These are phyloP conservation scores for Trametes versicolor DNA, from an alignment of 1,284 basidiomycete species.

Conservation along the genomic window DNA sequence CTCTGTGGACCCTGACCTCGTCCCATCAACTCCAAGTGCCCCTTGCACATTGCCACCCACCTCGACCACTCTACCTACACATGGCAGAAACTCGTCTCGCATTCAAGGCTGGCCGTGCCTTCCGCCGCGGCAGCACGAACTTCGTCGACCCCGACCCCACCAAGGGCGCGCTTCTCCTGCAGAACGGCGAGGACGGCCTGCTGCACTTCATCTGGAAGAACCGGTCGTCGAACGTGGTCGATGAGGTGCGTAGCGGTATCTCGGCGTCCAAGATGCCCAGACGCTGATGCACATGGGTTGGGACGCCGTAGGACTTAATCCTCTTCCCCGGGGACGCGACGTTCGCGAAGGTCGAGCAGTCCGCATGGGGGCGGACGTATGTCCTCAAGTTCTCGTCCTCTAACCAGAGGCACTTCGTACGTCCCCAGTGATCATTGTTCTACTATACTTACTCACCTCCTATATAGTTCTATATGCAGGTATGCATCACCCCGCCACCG, in stretches of 20 bases:
- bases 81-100: constrained; percentile 61
- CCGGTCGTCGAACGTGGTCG: constrained; percentile 62
- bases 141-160: constrained; percentile 70
- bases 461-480: constrained; percentile 85
- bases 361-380: constrained; percentile 70
- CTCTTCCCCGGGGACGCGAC: constrained; percentile 83
- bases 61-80: neutral
- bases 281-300: neutral
- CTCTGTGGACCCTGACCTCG: neutral
- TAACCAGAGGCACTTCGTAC: constrained; percentile 81
- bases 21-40: neutral
- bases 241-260: constrained; percentile 60
- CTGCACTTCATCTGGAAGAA: constrained; percentile 84
- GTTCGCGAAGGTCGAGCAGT: constrained; percentile 73
- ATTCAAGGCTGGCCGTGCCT: constrained; percentile 84
- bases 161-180: constrained; percentile 77
- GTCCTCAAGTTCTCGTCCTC: constrained; percentile 86
- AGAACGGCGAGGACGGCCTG: constrained; percentile 76
- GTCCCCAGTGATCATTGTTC: constrained; percentile 42
- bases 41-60: neutral
- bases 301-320: constrained; percentile 68
- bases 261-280: neutral
- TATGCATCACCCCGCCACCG: constrained; percentile 38
- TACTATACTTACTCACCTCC: constrained; percentile 18
- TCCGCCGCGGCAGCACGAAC: constrained; percentile 71